phyloP scores from a whole-genome alignment of 2,329 filamentous ascomycete genomes.

The Aaosphaeria pasadenensis region DNA sequence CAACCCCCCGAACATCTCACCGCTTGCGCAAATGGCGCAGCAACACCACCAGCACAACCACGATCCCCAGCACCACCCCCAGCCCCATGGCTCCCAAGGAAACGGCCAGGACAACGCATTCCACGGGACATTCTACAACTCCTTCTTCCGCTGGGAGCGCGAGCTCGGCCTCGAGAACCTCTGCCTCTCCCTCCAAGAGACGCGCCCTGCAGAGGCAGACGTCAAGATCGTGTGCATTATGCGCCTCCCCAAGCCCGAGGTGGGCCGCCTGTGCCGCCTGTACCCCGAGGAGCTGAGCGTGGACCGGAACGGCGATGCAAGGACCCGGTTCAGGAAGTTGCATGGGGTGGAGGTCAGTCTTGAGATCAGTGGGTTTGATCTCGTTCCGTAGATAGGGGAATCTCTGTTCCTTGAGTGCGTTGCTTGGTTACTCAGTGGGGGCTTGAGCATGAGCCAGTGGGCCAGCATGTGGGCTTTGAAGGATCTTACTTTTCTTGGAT shows the following conservation, averaged over 20 bases:
- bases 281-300: slow-evolving; percentile 53
- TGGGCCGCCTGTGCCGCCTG: slow-evolving; percentile 47
- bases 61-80: slow-evolving; percentile 1
- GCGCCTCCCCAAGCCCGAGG: slow-evolving; percentile 39
- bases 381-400: neutral
- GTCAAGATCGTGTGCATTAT: slow-evolving; percentile 37
- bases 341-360: slow-evolving; percentile 31
- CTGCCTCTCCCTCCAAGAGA: slow-evolving; percentile 31
- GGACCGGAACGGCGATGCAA: slow-evolving; percentile 28
- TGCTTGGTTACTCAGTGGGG: no score
- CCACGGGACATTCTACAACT: slow-evolving; percentile 17
- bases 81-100: slow-evolving; percentile 4
- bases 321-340: slow-evolving; percentile 29
- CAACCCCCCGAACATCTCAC: slow-evolving; percentile 11
- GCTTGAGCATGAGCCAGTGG: no score
- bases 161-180: slow-evolving; percentile 34
- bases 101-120: slow-evolving; percentile 3
- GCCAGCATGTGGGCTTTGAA: no score
- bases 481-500: no score
- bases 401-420: no score
- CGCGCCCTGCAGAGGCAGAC: slow-evolving; percentile 18
- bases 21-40: slow-evolving; percentile 10
- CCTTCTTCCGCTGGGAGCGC: slow-evolving; percentile 35
- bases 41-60: neutral
- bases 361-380: slow-evolving; percentile 28